These are phyloP conservation scores for Chlorokybus atmophyticus DNA, from an alignment of 139 green algal genomes.

Conservation along the genomic window DNA sequence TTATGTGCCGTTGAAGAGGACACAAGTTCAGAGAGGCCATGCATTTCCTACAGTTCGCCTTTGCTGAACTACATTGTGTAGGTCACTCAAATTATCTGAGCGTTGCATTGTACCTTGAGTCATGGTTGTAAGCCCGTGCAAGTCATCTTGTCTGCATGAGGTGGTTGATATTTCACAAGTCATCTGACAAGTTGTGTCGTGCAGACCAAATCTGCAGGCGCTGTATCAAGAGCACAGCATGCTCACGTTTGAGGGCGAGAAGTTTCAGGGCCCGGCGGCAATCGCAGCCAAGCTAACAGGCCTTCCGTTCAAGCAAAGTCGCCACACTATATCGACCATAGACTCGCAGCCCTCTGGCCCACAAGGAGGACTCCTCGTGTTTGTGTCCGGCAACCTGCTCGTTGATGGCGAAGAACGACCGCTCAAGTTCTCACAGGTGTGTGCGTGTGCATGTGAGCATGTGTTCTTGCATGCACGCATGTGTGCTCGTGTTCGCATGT, in stretches of 20 bases:
- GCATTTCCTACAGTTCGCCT: no score
- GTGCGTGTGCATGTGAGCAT: neutral
- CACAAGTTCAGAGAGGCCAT: no score
- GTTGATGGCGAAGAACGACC: slow-evolving; percentile 22
- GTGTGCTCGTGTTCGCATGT: neutral
- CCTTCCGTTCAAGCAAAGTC: slow-evolving; percentile 30
- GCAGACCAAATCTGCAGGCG: slow-evolving; percentile 33
- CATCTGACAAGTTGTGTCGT: no score
- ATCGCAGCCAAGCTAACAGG: slow-evolving; percentile 29
- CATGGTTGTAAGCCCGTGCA: no score
- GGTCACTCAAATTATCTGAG: no score
- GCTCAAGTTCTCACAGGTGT: slow-evolving; percentile 35
- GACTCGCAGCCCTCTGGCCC: slow-evolving; percentile 29
- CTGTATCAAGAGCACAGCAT: slow-evolving; percentile 58
- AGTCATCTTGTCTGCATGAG: no score
- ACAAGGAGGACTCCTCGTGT: slow-evolving; percentile 28
- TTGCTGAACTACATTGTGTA: no score
- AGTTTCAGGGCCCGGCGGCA: slow-evolving; percentile 25
- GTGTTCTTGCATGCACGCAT: neutral
- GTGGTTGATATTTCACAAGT: no score
- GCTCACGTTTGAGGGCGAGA: slow-evolving; percentile 36
- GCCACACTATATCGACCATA: slow-evolving; percentile 24
- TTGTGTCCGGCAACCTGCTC: slow-evolving; percentile 27
- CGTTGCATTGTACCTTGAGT: no score
- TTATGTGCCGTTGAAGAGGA: no score